These are phyloP conservation scores for Sistotremastrum niveocremeum DNA, from an alignment of 768 basidiomycete genomes.

Conservation along the genomic window DNA sequence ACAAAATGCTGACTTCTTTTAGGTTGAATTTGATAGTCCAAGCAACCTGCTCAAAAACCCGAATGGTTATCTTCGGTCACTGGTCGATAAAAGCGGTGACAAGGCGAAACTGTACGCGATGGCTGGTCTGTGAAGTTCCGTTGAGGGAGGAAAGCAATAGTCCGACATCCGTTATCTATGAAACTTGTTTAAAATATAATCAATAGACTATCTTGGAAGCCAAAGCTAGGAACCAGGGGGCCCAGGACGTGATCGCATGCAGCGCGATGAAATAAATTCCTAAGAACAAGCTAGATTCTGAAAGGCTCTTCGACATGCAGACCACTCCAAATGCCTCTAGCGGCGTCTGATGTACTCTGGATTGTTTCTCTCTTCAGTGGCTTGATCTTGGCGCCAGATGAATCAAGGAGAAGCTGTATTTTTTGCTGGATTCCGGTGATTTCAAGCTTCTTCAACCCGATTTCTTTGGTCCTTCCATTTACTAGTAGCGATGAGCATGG, in stretches of 20 bases:
- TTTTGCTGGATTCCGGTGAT: constrained; percentile 65
- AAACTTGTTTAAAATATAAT: no score
- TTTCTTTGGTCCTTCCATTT: constrained; percentile 80
- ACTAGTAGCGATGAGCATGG: constrained; percentile 28
- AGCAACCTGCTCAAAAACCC: constrained; percentile 35
- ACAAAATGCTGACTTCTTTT: constrained; percentile 3
- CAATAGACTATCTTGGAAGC: no score
- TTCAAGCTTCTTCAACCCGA: constrained; percentile 64
- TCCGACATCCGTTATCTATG: no score
- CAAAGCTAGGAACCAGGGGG: no score
- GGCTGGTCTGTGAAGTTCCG: constrained; percentile 8
- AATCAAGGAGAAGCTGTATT: constrained; percentile 70
- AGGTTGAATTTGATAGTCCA: constrained; percentile 41
- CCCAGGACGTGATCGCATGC: no score
- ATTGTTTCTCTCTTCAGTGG: constrained; percentile 60
- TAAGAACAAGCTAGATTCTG: constrained; percentile 19
- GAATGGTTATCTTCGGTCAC: constrained; percentile 33
- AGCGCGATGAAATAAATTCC: background rate
- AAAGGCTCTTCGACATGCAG: constrained; percentile 66
- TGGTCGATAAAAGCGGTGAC: constrained; percentile 48
- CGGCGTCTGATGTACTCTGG: constrained; percentile 65
- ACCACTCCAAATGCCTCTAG: constrained; percentile 85
- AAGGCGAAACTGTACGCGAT: constrained; percentile 33
- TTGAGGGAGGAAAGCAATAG: no score
- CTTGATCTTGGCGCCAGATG: constrained; percentile 78